Conservation (phyloP, 495 filamentous ascomycete species). For the Podospora pseudopauciseta region DNA sequence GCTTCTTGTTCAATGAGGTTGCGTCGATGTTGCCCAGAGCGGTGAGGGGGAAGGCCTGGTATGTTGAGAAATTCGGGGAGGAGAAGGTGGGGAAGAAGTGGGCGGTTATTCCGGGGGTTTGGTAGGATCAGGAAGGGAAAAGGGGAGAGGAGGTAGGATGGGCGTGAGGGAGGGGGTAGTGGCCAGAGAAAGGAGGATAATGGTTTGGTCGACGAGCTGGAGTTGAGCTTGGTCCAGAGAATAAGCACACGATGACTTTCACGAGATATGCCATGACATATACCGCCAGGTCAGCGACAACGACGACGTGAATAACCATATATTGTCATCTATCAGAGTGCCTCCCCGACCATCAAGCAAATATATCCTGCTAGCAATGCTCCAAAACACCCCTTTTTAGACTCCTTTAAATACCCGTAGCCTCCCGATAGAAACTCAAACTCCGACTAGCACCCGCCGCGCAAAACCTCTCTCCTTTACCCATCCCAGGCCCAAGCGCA, state of each 20-base stretch:
- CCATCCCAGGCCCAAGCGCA: conserved; percentile 39
- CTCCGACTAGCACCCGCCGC: conserved; percentile 76
- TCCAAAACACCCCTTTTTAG: neutral
- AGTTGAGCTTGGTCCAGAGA: too few relatives aligned
- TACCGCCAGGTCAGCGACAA: neutral
- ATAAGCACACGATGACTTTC: too few relatives aligned
- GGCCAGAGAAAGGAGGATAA: neutral
- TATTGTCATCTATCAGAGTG: neutral
- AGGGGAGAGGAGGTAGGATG: too few relatives aligned
- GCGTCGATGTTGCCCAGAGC: conserved; percentile 88
- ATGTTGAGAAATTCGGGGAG: conserved; percentile 79
- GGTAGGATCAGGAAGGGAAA: conserved; percentile 32
- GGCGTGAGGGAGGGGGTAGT: too few relatives aligned
- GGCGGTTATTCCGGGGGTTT: conserved; percentile 77
- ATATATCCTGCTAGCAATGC: neutral
- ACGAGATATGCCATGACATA: neutral
- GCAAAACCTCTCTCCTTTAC: conserved; percentile 78
- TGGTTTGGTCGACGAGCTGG: neutral
- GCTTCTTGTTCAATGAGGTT: conserved; percentile 83
- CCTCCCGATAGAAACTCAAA: conserved; percentile 88
- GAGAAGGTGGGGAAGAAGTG: conserved; percentile 69
- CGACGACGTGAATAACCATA: neutral
- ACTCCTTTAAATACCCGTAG: conserved; percentile 60
- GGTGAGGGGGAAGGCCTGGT: conserved; percentile 79
- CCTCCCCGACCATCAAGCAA: neutral